phyloP scores from a whole-genome alignment of 495 filamentous ascomycete genomes.

The Xylaria longipes region DNA sequence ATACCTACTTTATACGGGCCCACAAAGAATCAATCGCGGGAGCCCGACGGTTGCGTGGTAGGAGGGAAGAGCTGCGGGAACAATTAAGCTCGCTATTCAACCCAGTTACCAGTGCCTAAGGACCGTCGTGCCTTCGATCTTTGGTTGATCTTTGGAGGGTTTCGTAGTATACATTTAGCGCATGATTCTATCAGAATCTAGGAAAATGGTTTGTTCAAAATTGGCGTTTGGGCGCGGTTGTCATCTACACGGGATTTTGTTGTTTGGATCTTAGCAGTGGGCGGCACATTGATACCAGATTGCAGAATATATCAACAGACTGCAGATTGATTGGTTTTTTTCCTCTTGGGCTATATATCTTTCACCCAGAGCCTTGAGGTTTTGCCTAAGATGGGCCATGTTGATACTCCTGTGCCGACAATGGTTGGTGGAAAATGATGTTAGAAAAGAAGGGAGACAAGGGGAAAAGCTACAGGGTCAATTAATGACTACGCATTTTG shows the following conservation, averaged over 20 bases:
- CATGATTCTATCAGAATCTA: not conserved
- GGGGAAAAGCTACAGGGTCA: conserved; percentile 1
- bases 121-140: not conserved
- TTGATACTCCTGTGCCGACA: not conserved
- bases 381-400: not conserved
- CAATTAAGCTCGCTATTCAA: not conserved
- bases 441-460: not conserved
- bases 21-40: not conserved
- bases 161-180: not conserved
- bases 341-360: not conserved
- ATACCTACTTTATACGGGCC: not conserved
- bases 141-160: not conserved
- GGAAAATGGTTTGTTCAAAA: conserved; percentile 9
- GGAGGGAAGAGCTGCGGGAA: not conserved
- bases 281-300: conserved; percentile 18
- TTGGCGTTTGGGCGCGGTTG: conserved; percentile 11
- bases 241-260: conserved; percentile 13
- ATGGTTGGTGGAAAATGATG: not conserved
- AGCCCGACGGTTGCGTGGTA: not conserved
- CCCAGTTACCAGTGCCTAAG: not conserved
- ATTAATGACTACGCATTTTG: not conserved
- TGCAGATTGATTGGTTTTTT: conserved; percentile 2
- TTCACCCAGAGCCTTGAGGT: not conserved
- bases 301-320: conserved; percentile 13
- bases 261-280: conserved; percentile 9